phyloP scores from a whole-genome alignment of 495 filamentous ascomycete genomes.

The Neurospora pannonica region DNA sequence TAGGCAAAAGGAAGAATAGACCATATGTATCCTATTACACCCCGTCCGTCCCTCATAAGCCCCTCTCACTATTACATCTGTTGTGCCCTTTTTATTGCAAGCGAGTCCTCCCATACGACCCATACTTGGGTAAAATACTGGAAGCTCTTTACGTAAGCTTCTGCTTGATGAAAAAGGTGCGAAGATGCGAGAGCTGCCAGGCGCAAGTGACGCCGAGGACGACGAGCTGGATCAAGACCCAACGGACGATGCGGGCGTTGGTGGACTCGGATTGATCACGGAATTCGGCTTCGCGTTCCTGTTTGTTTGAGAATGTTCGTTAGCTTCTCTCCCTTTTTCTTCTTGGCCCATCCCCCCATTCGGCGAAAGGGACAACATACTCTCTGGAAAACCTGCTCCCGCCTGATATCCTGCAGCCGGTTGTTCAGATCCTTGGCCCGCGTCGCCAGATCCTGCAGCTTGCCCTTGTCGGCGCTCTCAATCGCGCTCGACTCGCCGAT shows the following conservation, averaged over 20 bases:
- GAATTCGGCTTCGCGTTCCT: slow-evolving; percentile 98
- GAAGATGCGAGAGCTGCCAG: slow-evolving; percentile 92
- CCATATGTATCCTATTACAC: neutral
- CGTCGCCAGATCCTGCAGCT: slow-evolving; percentile 84
- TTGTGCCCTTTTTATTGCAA: neutral
- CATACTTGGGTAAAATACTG: neutral
- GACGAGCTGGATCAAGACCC: slow-evolving; percentile 82
- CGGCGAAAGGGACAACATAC: slow-evolving; percentile 41
- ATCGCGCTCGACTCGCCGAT: slow-evolving; percentile 95
- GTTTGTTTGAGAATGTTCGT: neutral
- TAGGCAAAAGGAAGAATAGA: neutral
- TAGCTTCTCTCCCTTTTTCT: too few relatives aligned
- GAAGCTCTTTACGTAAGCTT: slow-evolving; percentile 64
- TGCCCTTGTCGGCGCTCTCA: slow-evolving; percentile 86
- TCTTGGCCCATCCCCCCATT: neutral
- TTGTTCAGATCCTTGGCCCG: slow-evolving; percentile 85
- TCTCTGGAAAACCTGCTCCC: slow-evolving; percentile 94
- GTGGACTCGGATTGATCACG: slow-evolving; percentile 92
- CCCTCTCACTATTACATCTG: neutral
- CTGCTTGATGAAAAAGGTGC: slow-evolving; percentile 99
- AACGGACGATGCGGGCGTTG: slow-evolving; percentile 86
- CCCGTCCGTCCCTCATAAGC: neutral
- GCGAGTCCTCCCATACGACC: neutral
- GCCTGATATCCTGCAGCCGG: slow-evolving; percentile 76
- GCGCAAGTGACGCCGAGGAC: slow-evolving; percentile 88